Evolutionary conservation across 805 yeast species (phyloP).

Genomic region (Kuraishia piskuri): DNA sequence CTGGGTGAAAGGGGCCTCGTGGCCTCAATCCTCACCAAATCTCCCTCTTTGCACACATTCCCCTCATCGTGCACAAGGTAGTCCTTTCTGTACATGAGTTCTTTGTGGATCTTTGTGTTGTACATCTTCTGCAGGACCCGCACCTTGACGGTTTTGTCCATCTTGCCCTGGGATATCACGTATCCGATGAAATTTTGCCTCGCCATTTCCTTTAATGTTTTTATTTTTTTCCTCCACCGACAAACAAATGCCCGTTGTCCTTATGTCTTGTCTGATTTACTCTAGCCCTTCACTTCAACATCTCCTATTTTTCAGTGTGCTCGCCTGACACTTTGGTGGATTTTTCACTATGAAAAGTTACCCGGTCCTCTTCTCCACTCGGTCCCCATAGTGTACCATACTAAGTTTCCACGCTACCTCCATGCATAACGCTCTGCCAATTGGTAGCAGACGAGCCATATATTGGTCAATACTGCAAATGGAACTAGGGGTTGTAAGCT

Average conservation of each 20-base stretch:
- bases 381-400: no score
- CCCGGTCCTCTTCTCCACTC: not conserved
- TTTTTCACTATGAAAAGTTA: not conserved
- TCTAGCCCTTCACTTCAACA: not conserved
- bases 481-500: no score
- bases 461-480: no score
- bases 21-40: slow-evolving; percentile 85
- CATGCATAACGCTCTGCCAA: no score
- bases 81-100: slow-evolving; percentile 69
- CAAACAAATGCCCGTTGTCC: not conserved
- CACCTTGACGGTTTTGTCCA: slow-evolving; percentile 92
- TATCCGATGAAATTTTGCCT: slow-evolving; percentile 87
- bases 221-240: not conserved
- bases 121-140: slow-evolving; percentile 72
- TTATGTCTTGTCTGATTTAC: no score
- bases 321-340: not conserved
- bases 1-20: slow-evolving; percentile 78
- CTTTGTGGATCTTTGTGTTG: slow-evolving; percentile 66
- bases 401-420: no score
- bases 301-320: not conserved
- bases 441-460: not conserved
- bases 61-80: slow-evolving; percentile 92
- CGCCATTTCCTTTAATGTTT: slow-evolving; percentile 48
- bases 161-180: slow-evolving; percentile 92
- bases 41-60: slow-evolving; percentile 88